phyloP scores from a whole-genome alignment of 2,329 filamentous ascomycete genomes.

The Stagonosporopsis cucurbitacearum region DNA sequence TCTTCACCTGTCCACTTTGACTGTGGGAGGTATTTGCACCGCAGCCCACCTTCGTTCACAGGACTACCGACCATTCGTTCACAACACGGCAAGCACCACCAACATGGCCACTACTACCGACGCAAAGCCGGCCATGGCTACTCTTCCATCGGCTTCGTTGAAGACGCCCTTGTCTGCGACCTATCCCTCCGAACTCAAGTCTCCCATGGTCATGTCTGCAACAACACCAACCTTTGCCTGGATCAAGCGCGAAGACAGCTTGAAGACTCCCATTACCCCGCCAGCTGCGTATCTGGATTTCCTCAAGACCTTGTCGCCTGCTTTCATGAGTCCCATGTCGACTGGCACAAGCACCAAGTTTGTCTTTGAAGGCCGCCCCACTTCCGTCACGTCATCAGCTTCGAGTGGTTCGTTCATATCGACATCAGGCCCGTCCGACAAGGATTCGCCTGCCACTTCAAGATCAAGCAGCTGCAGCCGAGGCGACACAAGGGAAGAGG shows the following conservation, averaged over 20 bases:
- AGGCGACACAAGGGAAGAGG: slow-evolving; percentile 31
- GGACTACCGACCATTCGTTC: slow-evolving; percentile 36
- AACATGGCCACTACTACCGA: slow-evolving; percentile 50
- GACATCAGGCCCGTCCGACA: slow-evolving; percentile 43
- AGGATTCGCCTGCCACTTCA: slow-evolving; percentile 45
- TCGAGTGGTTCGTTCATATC: slow-evolving; percentile 47
- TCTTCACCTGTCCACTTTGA: slow-evolving; percentile 32
- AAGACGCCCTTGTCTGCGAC: slow-evolving; percentile 67
- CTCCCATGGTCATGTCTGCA: slow-evolving; percentile 65
- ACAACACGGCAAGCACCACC: slow-evolving; percentile 28
- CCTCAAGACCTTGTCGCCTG: slow-evolving; percentile 77
- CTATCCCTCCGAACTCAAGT: slow-evolving; percentile 62
- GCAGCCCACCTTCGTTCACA: slow-evolving; percentile 34
- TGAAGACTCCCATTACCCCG: slow-evolving; percentile 88
- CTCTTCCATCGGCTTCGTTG: slow-evolving; percentile 45
- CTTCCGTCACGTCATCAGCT: slow-evolving; percentile 47
- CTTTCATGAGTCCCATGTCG: slow-evolving; percentile 72
- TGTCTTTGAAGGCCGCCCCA: slow-evolving; percentile 53
- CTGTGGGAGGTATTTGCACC: slow-evolving; percentile 40
- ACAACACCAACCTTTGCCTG: slow-evolving; percentile 55
- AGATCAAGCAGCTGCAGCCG: slow-evolving; percentile 49
- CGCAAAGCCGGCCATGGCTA: slow-evolving; percentile 48
- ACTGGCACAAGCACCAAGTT: slow-evolving; percentile 62
- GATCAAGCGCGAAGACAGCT: slow-evolving; percentile 71
- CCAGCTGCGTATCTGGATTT: slow-evolving; percentile 92